Evolutionary conservation across 1,284 basidiomycete genomes (phyloP).

Genomic region (Leccinum huronense): DNA sequence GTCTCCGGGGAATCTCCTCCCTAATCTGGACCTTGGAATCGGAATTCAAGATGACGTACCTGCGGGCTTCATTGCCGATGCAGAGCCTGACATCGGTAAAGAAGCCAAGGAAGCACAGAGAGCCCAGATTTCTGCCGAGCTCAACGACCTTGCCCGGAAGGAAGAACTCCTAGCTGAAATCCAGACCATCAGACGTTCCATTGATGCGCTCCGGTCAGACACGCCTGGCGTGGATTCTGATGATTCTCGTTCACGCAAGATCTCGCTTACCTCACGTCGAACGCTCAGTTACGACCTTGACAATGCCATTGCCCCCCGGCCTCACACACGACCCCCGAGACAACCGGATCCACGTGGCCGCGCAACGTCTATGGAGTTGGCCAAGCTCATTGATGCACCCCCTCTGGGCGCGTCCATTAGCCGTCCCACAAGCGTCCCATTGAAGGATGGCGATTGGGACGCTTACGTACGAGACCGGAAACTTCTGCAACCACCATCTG

Average conservation of each 20-base stretch:
- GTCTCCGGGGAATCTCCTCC: conserved; percentile 54
- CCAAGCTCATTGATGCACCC: conserved; percentile 44
- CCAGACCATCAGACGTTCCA: conserved; percentile 71
- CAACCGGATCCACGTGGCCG: conserved; percentile 63
- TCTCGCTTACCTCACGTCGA: conserved; percentile 64
- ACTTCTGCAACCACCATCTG: conserved; percentile 76
- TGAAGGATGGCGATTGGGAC: conserved; percentile 73
- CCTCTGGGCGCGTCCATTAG: conserved; percentile 53
- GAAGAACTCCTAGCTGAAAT: conserved; percentile 74
- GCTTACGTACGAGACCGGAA: conserved; percentile 76
- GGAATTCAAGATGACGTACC: conserved; percentile 74
- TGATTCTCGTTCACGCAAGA: conserved; percentile 55
- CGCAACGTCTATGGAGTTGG: conserved; percentile 67
- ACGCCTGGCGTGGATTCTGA: conserved; percentile 58
- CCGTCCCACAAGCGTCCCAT: conserved; percentile 68
- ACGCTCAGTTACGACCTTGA: conserved; percentile 65
- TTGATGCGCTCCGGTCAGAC: conserved; percentile 68
- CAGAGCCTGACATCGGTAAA: conserved; percentile 27
- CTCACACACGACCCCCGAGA: conserved; percentile 66
- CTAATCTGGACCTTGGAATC: conserved; percentile 68
- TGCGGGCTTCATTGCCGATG: conserved; percentile 54
- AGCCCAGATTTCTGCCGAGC: conserved; percentile 42
- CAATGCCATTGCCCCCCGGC: conserved; percentile 44
- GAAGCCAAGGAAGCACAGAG: conserved; percentile 41
- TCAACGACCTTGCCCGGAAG: conserved; percentile 63